phyloP scores from a whole-genome alignment of 345 rosid species.

The Eucalyptus pumila region DNA sequence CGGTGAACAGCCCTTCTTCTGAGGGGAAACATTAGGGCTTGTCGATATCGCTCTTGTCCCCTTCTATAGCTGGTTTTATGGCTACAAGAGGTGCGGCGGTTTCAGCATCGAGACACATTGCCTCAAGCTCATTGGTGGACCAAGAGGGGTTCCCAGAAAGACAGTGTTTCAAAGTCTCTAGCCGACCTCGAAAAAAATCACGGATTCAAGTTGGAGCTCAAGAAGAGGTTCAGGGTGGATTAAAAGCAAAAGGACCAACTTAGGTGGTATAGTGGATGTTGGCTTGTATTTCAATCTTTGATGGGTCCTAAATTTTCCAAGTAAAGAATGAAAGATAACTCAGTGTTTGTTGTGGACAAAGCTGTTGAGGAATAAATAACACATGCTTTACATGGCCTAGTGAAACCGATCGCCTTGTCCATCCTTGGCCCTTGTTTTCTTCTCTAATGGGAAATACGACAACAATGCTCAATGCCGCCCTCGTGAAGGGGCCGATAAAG shows the following conservation, averaged over 20 bases:
- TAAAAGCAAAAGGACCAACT: background rate
- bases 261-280: background rate
- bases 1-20: conserved; percentile 13
- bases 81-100: conserved; percentile 1
- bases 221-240: background rate
- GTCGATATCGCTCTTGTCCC: conserved; percentile 7
- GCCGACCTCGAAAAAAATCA: conserved; percentile 3
- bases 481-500: background rate
- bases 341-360: background rate
- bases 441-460: background rate
- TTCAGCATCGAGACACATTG: conserved; percentile 2
- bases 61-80: background rate
- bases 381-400: background rate
- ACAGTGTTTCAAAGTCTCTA: conserved; percentile 8
- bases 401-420: background rate
- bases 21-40: conserved; percentile 6
- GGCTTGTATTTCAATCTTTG: background rate
- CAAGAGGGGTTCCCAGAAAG: conserved; percentile 13
- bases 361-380: background rate
- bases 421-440: background rate
- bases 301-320: background rate
- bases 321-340: background rate
- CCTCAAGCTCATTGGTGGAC: conserved; percentile 7
- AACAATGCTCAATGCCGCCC: background rate
- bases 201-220: background rate